These are phyloP conservation scores for Paspalum notatum DNA, from an alignment of 176 grass and related monocot genomes.

Conservation along the genomic window DNA sequence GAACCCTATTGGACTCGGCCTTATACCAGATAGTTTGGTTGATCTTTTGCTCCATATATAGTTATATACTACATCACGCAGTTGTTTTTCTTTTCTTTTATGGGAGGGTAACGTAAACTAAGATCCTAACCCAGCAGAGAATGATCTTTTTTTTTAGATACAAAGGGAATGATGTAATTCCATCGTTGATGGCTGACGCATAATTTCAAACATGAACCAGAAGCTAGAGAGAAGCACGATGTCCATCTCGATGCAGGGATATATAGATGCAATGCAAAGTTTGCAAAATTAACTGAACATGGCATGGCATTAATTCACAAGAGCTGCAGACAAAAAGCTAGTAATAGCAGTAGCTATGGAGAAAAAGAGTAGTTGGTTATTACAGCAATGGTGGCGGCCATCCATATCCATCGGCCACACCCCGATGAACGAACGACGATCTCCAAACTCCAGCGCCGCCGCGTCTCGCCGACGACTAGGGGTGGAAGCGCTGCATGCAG, in stretches of 20 bases:
- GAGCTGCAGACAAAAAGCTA: not conserved
- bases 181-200: too few species aligned
- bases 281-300: too few species aligned
- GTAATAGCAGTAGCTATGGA: not conserved
- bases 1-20: too few species aligned
- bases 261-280: not conserved
- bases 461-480: constrained; percentile 41
- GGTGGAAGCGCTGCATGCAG: constrained; percentile 88
- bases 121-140: not conserved
- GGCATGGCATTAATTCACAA: constrained; percentile 21
- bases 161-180: not conserved
- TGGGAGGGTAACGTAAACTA: not conserved
- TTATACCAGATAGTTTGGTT: too few species aligned
- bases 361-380: not conserved
- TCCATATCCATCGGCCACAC: not conserved
- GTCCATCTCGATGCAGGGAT: too few species aligned
- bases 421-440: too few species aligned
- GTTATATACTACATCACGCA: not conserved
- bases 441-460: too few species aligned
- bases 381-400: constrained; percentile 8
- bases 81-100: not conserved
- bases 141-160: too few species aligned
- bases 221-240: too few species aligned
- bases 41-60: too few species aligned
- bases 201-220: too few species aligned